These are phyloP conservation scores for Cenchrus fungigraminus DNA, from an alignment of 176 grass and related monocot genomes.

Conservation along the genomic window DNA sequence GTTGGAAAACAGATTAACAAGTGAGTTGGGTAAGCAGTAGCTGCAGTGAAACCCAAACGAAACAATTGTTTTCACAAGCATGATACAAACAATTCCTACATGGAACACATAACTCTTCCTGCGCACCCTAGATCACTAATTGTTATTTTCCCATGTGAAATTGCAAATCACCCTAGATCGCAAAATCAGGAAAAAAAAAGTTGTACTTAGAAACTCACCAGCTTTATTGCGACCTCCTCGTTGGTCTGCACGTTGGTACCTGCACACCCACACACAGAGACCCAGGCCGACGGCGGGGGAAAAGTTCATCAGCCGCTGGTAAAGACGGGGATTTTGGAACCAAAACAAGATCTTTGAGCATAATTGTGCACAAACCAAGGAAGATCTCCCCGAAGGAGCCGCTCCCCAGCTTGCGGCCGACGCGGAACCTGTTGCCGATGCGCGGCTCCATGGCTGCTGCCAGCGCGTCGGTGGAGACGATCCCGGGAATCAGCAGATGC, in stretches of 20 bases:
- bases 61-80: not conserved
- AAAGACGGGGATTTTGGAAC: slow-evolving; percentile 32
- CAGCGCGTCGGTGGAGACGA: not conserved
- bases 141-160: not conserved
- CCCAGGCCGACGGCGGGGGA: no score
- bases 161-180: not conserved
- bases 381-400: slow-evolving; percentile 84
- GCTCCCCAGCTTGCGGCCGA: slow-evolving; percentile 80
- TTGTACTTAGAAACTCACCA: slow-evolving; percentile 55
- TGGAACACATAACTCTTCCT: not conserved
- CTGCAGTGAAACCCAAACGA: not conserved
- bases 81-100: not conserved
- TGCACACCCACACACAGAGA: slow-evolving; percentile 24
- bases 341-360: slow-evolving; percentile 22
- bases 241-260: slow-evolving; percentile 92
- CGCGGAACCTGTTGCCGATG: slow-evolving; percentile 77
- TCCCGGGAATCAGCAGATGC: slow-evolving; percentile 18
- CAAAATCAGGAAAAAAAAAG: not conserved
- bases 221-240: slow-evolving; percentile 92
- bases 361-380: slow-evolving; percentile 49
- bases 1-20: not conserved
- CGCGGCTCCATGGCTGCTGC: slow-evolving; percentile 63
- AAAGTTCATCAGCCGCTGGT: not conserved
- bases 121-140: slow-evolving; percentile 23
- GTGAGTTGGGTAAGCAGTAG: not conserved